phyloP scores from a whole-genome alignment of 2,329 filamentous ascomycete species.

The Exophiala sp. region DNA sequence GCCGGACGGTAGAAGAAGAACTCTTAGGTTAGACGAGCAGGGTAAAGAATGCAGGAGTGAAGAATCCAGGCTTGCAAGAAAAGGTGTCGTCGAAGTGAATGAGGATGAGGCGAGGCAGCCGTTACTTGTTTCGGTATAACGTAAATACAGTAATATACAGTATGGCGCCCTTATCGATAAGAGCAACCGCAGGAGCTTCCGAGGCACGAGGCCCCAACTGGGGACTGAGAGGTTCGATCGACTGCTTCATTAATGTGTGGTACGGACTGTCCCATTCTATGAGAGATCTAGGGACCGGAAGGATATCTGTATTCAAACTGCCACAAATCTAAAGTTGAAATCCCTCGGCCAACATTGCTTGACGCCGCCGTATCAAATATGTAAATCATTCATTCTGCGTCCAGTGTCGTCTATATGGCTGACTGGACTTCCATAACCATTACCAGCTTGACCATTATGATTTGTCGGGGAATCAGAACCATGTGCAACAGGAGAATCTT shows the following conservation, averaged over 20 bases:
- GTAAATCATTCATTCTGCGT: conserved; percentile 21
- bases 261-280: no score
- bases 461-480: conserved; percentile 1
- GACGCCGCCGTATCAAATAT: conserved; percentile 10
- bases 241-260: no score
- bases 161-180: no score
- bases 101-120: background rate
- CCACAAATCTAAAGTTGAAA: background rate
- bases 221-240: no score
- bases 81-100: background rate
- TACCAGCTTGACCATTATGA: conserved; percentile 1
- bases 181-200: no score
- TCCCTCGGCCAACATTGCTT: background rate
- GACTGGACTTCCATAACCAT: conserved; percentile 4
- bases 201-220: no score
- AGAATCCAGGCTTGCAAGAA: background rate
- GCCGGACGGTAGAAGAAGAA: background rate
- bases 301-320: background rate
- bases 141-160: no score
- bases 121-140: no score
- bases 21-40: background rate
- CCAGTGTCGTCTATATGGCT: conserved; percentile 18
- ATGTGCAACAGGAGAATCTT: conserved; percentile 24
- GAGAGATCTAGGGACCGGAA: background rate
- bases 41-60: background rate